These are phyloP conservation scores for Xerocomus amazonicus DNA, from an alignment of 1,284 basidiomycete species.

Conservation along the genomic window DNA sequence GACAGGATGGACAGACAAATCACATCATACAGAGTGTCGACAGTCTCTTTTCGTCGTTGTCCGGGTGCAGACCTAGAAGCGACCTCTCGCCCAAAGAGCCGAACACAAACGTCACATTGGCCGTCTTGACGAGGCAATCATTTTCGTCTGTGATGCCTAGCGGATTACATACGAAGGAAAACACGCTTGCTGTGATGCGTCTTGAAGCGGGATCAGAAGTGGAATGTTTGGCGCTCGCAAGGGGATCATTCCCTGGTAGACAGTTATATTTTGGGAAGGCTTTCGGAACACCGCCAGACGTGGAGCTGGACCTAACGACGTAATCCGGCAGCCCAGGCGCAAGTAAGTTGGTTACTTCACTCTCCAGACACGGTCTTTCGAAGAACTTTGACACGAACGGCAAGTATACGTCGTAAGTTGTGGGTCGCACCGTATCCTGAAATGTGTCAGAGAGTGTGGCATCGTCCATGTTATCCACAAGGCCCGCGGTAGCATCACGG, in stretches of 20 bases:
- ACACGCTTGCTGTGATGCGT: neutral
- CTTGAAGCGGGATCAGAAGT: neutral
- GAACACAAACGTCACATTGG: neutral
- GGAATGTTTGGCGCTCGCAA: no score
- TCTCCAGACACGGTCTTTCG: neutral
- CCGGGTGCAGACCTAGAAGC: neutral
- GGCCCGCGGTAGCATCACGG: neutral
- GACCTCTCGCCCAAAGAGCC: neutral
- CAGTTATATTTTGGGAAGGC: slow-evolving; percentile 8
- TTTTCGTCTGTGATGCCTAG: neutral
- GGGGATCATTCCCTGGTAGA: neutral
- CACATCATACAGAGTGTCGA: slow-evolving; percentile 14
- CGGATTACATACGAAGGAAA: neutral
- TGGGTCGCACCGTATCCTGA: neutral
- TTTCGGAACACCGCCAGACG: slow-evolving; percentile 13
- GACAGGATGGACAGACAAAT: neutral
- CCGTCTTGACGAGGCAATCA: neutral
- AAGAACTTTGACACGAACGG: neutral
- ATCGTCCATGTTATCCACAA: neutral
- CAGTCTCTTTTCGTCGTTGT: neutral
- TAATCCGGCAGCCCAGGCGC: slow-evolving; percentile 15
- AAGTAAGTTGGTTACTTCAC: slow-evolving; percentile 5
- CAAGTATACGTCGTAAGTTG: neutral
- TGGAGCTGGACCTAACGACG: slow-evolving; percentile 11
- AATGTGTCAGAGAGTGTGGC: neutral